A percentile compares a stretch with the other conserved stretches of the same genome.
Conservation (phyloP, 148 eudicot species). For the Dianthus caryophyllus region DNA sequence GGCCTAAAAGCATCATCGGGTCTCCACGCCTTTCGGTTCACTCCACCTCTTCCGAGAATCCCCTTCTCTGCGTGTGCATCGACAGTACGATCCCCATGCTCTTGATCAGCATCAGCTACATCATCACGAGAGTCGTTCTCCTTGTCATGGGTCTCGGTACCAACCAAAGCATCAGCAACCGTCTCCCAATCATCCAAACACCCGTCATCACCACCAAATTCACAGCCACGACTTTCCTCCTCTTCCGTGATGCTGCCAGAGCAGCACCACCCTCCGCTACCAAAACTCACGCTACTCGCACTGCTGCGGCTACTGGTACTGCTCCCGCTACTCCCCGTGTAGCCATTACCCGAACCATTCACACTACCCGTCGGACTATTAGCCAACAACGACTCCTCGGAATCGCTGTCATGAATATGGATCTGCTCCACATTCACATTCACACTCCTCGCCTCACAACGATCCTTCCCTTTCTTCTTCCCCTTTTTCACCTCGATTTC, state of each 20-base stretch:
- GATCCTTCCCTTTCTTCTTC: conserved; percentile 26
- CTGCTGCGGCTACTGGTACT: conserved; percentile 40
- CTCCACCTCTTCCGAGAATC: conserved; percentile 28
- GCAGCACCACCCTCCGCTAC: conserved; percentile 50
- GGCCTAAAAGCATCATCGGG: conserved; percentile 82
- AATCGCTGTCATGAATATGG: conserved; percentile 49
- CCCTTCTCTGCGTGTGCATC: conserved; percentile 22
- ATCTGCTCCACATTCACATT: conserved; percentile 36
- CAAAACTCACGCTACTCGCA: conserved; percentile 36
- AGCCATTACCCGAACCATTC: conserved; percentile 31
- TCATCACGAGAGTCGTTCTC: conserved; percentile 20
- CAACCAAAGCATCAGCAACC: conserved; percentile 77
- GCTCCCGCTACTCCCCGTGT: conserved; percentile 46
- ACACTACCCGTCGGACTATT: conserved; percentile 60
- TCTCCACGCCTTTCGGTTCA: conserved; percentile 61
- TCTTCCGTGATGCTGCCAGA: conserved; percentile 62
- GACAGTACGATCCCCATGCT: conserved; percentile 2
- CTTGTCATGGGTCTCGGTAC: conserved; percentile 38
- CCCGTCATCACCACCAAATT: conserved; percentile 41
- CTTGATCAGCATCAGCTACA: conserved; percentile 13
- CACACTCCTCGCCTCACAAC: conserved; percentile 31
- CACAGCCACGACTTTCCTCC: conserved; percentile 48
- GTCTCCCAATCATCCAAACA: conserved; percentile 97
- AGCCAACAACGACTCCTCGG: conserved; percentile 50
- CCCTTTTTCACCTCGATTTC: conserved; percentile 17